phyloP scores from a whole-genome alignment of 2,329 filamentous ascomycete genomes.

The Dactylellina drechsleri region DNA sequence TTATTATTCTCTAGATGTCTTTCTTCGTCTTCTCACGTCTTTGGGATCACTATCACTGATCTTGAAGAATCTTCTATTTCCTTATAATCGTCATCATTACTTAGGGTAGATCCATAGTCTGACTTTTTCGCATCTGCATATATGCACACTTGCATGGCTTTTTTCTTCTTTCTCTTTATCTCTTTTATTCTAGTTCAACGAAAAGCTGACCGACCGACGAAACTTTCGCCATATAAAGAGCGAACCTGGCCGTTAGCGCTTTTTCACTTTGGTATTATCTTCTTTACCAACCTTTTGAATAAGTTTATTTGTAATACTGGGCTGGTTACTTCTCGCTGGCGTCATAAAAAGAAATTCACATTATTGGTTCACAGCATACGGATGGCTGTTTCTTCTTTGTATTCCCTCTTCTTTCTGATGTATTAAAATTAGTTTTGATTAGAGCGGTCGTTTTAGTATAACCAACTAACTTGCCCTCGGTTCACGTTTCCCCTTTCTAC shows the following conservation, averaged over 20 bases:
- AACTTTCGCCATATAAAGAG: not conserved
- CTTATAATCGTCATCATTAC: conserved; percentile 21
- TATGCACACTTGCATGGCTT: conserved; percentile 13
- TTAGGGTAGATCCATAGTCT: conserved; percentile 49
- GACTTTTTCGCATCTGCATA: conserved; percentile 24
- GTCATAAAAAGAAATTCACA: conserved; percentile 26
- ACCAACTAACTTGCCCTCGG: not conserved
- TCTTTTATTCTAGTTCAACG: conserved; percentile 37
- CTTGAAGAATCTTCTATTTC: conserved; percentile 10
- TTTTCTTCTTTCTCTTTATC: conserved; percentile 27
- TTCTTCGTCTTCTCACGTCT: conserved; percentile 5
- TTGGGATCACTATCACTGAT: conserved; percentile 13
- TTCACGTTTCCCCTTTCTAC: not conserved
- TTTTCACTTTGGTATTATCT: conserved; percentile 10
- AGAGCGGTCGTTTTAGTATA: not conserved
- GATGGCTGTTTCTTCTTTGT: conserved; percentile 14
- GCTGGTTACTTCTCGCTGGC: conserved; percentile 30
- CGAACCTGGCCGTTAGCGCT: conserved; percentile 10
- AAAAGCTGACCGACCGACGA: not conserved
- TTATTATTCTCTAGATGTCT: conserved; percentile 29
- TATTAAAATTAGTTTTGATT: not conserved
- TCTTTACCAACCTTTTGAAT: conserved; percentile 15
- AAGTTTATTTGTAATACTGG: conserved; percentile 27
- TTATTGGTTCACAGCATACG: not conserved
- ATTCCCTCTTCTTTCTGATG: not conserved